Evolutionary conservation across 179 eudicot species (phyloP).

Genomic region (Spergularia azorica): DNA sequence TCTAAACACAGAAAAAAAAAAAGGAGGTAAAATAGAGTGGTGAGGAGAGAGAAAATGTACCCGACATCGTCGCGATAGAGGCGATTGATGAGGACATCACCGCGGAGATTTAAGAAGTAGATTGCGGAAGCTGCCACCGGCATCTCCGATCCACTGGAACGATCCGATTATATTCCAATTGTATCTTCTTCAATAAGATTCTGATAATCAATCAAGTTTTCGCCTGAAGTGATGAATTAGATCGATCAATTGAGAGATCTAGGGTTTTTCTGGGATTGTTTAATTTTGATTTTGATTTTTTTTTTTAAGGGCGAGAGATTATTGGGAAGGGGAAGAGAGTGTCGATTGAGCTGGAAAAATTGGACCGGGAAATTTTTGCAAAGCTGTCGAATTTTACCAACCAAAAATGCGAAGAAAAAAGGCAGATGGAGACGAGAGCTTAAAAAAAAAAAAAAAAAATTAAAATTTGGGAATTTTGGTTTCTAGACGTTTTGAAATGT

Average conservation of each 20-base stretch:
- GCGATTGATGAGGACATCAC: constrained; percentile 99
- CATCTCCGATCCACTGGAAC: constrained; percentile 52
- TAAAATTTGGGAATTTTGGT: too few species aligned
- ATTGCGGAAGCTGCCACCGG: constrained; percentile 98
- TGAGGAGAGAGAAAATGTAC: constrained; percentile 32
- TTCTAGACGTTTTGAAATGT: too few species aligned
- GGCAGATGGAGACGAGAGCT: too few species aligned
- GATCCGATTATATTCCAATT: not conserved
- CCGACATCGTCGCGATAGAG: constrained; percentile 99
- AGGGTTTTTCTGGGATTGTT: not conserved
- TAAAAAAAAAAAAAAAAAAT: too few species aligned
- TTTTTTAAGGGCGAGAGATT: too few species aligned
- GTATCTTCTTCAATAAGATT: not conserved
- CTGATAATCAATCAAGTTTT: not conserved
- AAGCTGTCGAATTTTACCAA: too few species aligned
- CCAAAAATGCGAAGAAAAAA: too few species aligned
- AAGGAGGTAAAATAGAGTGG: not conserved
- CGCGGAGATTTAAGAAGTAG: constrained; percentile 94
- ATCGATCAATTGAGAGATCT: not conserved
- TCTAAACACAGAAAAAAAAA: too few species aligned
- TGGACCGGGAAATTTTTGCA: too few species aligned
- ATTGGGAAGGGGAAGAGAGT: not conserved
- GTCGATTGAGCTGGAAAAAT: not conserved
- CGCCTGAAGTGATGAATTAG: not conserved
- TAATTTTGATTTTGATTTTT: too few species aligned